A percentile compares a stretch with the other conserved stretches of the same genome.
These are phyloP conservation scores for Trichoderma sp. DNA, from an alignment of 2,329 filamentous ascomycete genomes.

Conservation along the genomic window DNA sequence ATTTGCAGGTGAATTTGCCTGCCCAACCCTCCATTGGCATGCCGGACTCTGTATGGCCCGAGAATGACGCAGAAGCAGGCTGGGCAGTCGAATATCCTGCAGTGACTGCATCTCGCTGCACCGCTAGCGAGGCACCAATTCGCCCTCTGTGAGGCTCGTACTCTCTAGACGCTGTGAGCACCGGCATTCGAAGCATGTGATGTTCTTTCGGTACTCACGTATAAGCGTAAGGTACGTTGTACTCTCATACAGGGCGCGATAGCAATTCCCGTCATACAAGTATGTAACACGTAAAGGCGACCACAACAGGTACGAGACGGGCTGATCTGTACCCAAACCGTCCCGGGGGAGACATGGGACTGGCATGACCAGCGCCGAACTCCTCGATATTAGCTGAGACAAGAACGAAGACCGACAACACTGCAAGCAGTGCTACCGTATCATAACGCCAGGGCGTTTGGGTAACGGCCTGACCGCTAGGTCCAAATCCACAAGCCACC, in stretches of 20 bases:
- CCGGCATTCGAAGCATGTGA: too few species aligned
- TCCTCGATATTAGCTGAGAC: neutral
- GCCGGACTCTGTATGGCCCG: conserved; percentile 8
- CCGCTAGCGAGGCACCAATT: too few species aligned
- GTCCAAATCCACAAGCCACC: neutral
- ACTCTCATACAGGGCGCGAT: too few species aligned
- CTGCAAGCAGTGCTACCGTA: conserved; percentile 11
- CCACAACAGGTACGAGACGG: too few species aligned
- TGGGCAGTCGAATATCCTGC: conserved; percentile 6
- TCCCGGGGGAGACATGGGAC: too few species aligned
- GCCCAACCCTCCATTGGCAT: conserved; percentile 24
- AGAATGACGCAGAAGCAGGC: conserved; percentile 18
- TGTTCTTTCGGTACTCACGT: too few species aligned
- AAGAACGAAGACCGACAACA: conserved; percentile 18
- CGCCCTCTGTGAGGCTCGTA: too few species aligned
- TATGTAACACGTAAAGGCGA: too few species aligned
- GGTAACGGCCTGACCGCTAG: conserved; percentile 21
- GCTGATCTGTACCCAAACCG: too few species aligned
- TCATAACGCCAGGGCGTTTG: conserved; percentile 20
- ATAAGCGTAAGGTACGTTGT: too few species aligned
- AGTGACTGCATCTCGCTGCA: neutral
- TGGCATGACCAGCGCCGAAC: neutral
- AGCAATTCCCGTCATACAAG: too few species aligned
- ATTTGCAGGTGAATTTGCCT: conserved; percentile 24
- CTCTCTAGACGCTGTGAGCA: too few species aligned